These are phyloP conservation scores for Dillenia suffruticosa DNA, from an alignment of 164 flowering plant genomes.

Conservation along the genomic window DNA sequence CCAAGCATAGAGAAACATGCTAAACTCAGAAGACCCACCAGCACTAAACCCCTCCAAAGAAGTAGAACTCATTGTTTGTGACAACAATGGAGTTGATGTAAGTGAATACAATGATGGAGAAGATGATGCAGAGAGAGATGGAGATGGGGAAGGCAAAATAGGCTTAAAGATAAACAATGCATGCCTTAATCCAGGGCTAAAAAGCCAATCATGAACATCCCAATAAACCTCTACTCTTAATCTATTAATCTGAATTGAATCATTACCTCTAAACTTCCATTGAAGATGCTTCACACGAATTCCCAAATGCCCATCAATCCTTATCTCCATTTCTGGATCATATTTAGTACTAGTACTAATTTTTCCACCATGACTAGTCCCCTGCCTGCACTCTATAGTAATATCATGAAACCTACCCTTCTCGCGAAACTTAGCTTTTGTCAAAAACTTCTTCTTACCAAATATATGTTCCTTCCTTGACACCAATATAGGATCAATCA, in stretches of 20 bases:
- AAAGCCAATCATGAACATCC: conserved; percentile 85
- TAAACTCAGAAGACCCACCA: conserved; percentile 46
- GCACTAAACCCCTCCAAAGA: conserved; percentile 26
- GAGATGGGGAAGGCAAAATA: conserved; percentile 19
- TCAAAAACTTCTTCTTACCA: conserved; percentile 53
- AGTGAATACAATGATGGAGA: conserved; percentile 19
- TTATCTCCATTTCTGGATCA: conserved; percentile 72
- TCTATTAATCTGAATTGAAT: conserved; percentile 42
- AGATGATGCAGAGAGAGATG: conserved; percentile 23
- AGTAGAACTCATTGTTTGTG: conserved; percentile 26
- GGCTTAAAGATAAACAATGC: conserved; percentile 71
- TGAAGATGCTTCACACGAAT: conserved; percentile 66
- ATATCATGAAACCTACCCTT: conserved; percentile 55
- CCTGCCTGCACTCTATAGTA: conserved; percentile 48
- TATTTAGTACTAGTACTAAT: conserved; percentile 3
- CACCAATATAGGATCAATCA: conserved; percentile 50
- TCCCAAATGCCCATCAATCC: conserved; percentile 54
- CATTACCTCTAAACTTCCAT: conserved; percentile 79
- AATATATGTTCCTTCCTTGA: conserved; percentile 58
- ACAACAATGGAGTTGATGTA: conserved; percentile 26
- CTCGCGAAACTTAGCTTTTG: conserved; percentile 50
- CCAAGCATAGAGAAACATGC: conserved; percentile 77
- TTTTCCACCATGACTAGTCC: conserved; percentile 2
- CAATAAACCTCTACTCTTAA: conserved; percentile 58
- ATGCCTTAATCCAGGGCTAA: conserved; percentile 61